Evolutionary conservation across 495 filamentous ascomycete species (phyloP).

Genomic region (Tirmania nivea): DNA sequence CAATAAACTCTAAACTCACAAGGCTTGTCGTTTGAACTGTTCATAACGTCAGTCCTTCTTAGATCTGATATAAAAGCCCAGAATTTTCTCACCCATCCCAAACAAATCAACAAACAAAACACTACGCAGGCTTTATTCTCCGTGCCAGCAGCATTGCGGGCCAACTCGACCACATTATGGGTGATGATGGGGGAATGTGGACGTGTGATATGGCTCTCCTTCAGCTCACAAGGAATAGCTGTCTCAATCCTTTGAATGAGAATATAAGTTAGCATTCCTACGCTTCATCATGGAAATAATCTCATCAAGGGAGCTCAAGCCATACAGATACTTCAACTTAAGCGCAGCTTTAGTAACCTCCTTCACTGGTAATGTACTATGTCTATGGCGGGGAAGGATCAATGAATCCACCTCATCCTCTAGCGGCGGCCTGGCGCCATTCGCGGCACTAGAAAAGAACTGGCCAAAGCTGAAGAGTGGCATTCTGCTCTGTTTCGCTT

Average conservation of each 20-base stretch:
- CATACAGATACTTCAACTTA: conserved; percentile 56
- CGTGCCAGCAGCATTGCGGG: conserved; percentile 54
- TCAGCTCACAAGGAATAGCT: conserved; percentile 69
- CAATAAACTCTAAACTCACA: conserved; percentile 2
- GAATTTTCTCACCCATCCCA: conserved; percentile 34
- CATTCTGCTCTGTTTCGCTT: neutral
- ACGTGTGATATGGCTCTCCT: conserved; percentile 43
- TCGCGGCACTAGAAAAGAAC: too few species aligned
- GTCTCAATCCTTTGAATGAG: conserved; percentile 38
- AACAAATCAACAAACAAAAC: conserved; percentile 68
- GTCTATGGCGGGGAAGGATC: neutral
- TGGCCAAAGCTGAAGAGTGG: neutral
- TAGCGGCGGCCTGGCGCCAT: neutral
- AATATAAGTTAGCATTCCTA: too few species aligned
- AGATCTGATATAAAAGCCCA: neutral
- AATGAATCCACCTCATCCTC: neutral
- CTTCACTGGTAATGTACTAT: neutral
- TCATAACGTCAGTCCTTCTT: too few species aligned
- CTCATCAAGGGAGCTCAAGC: neutral
- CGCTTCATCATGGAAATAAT: too few species aligned
- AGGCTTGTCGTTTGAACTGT: conserved; percentile 57
- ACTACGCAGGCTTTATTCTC: conserved; percentile 60
- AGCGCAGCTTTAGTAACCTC: conserved; percentile 66
- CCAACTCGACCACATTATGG: conserved; percentile 48
- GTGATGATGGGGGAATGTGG: conserved; percentile 76